Percentiles rank a stretch among this genome's conserved stretches.
These are phyloP conservation scores for Hylodesmum podocarpum DNA, from an alignment of 306 rosid genomes.

Conservation along the genomic window DNA sequence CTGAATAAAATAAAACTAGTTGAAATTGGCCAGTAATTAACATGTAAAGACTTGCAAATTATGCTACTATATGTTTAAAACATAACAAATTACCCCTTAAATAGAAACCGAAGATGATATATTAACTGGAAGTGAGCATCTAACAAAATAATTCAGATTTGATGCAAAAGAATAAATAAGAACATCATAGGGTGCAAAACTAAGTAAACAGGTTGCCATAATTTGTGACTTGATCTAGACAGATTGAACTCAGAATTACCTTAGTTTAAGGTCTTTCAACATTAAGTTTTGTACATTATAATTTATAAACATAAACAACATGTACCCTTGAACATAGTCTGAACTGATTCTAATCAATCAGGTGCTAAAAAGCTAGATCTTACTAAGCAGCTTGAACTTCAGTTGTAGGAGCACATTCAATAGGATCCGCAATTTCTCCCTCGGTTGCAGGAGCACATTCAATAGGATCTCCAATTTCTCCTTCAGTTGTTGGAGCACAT, in stretches of 20 bases:
- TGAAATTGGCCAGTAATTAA: neutral
- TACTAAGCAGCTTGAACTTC: conserved; percentile 44
- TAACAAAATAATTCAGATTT: conserved; percentile 8
- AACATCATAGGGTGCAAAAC: neutral
- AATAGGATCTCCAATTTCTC: conserved; percentile 32
- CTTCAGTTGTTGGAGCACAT: conserved; percentile 39
- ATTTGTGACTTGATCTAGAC: conserved; percentile 11
- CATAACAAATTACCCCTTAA: neutral
- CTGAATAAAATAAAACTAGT: neutral
- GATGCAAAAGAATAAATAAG: neutral
- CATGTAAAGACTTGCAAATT: neutral
- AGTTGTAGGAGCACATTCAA: conserved; percentile 40
- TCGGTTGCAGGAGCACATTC: conserved; percentile 43
- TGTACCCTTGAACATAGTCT: conserved; percentile 9
- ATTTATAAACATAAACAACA: conserved; percentile 14
- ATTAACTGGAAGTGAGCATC: conserved; percentile 8
- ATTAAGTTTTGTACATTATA: conserved; percentile 31
- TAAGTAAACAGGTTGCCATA: conserved; percentile 16
- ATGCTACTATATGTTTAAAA: too few relatives aligned
- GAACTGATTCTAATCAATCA: neutral
- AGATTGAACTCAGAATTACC: conserved; percentile 10
- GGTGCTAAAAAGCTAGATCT: conserved; percentile 22
- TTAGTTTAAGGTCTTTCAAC: conserved; percentile 3
- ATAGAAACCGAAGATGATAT: conserved; percentile 4
- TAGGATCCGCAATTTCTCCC: conserved; percentile 31